A percentile compares a stretch with the other conserved stretches of the same genome.
These are phyloP conservation scores for Misopates orontium DNA, from an alignment of 257 asterid species.

Conservation along the genomic window DNA sequence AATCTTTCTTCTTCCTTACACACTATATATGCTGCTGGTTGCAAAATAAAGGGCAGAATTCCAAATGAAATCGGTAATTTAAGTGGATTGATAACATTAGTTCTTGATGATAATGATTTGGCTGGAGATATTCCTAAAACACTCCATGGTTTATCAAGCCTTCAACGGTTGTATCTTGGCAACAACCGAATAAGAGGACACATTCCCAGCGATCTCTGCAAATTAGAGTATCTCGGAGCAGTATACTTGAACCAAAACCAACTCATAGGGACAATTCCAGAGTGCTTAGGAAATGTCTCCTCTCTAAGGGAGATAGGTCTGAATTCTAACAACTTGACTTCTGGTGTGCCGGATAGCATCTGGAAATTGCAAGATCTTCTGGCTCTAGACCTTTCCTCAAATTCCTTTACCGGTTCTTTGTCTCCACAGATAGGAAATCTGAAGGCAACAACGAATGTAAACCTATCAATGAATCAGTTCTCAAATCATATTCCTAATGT, in stretches of 20 bases:
- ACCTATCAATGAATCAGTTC: slow-evolving; percentile 25
- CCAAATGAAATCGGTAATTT: slow-evolving; percentile 38
- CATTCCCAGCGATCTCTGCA: slow-evolving; percentile 24
- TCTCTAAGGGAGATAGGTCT: slow-evolving; percentile 10
- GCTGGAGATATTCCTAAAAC: slow-evolving; percentile 19
- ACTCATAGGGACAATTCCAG: slow-evolving; percentile 23
- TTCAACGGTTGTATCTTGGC: slow-evolving; percentile 7
- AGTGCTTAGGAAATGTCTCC: slow-evolving; percentile 26
- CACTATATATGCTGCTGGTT: not conserved
- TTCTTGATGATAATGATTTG: slow-evolving; percentile 12
- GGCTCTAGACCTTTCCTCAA: slow-evolving; percentile 22
- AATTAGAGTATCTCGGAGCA: slow-evolving; percentile 12
- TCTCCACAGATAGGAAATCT: slow-evolving; percentile 17
- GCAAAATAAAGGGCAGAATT: slow-evolving; percentile 30
- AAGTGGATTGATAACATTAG: slow-evolving; percentile 10
- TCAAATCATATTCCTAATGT: slow-evolving; percentile 21
- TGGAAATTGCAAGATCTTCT: slow-evolving; percentile 29
- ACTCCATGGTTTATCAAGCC: not conserved
- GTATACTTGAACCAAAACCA: not conserved
- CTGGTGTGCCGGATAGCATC: slow-evolving; percentile 12
- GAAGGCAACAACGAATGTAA: slow-evolving; percentile 8
- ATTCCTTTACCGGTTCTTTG: slow-evolving; percentile 28
- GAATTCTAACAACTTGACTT: slow-evolving; percentile 21
- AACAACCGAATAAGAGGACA: slow-evolving; percentile 26
- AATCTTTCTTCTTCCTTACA: not conserved